Base-by-base conservation (phyloP, 2,329 filamentous ascomycete species). In the Fonsecaea erecta region DNA sequence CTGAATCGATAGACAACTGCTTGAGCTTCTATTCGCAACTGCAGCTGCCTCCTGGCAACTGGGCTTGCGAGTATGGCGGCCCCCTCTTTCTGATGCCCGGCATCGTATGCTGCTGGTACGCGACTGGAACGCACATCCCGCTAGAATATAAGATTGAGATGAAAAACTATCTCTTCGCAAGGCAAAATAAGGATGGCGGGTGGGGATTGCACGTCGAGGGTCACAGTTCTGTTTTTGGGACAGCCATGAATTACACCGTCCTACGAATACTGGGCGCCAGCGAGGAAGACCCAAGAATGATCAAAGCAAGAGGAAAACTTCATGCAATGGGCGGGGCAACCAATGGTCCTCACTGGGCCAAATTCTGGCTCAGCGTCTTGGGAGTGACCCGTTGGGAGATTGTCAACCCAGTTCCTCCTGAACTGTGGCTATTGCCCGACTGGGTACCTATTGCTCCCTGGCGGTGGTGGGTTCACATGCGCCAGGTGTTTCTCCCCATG, bases 381-480 rank as follows among this genome's bases (percentile, higher is more conserved):
- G 93, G 93, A 16, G 85, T 98, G 3, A 88, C 88, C 74, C 82
- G 89, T 30, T 99, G 94, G 93, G 92, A 96, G 62, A 88, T 95
- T 65, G 93, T 98, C 71, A 99, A 98, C 73, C 95, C 95, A 0
- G 88, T 95, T 1, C 95, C 95, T 0, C 91, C 95, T 0, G 95
- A 99, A 80, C 77, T 98, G 52, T 99, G 95, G 95, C 83, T 97
- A 46, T 80, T 97, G 2, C 93, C 93, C 0, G 91, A 97, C 76
- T 97, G 92, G 92, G 85, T 92, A 2, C 93, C 93, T 0, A 85
- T 97, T 74, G 88, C 92, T 4, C 94, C 94, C 0, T 96, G 93
- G 92, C 84, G 92, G 70, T 97, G 94, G 93, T 97, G 93, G 94
- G 91, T 98, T 73, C 95, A 99, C 73, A 97, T 97, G 77, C 92